These are phyloP conservation scores for Nakazawaea ishiwadae DNA, from an alignment of 805 yeast species.

Conservation along the genomic window DNA sequence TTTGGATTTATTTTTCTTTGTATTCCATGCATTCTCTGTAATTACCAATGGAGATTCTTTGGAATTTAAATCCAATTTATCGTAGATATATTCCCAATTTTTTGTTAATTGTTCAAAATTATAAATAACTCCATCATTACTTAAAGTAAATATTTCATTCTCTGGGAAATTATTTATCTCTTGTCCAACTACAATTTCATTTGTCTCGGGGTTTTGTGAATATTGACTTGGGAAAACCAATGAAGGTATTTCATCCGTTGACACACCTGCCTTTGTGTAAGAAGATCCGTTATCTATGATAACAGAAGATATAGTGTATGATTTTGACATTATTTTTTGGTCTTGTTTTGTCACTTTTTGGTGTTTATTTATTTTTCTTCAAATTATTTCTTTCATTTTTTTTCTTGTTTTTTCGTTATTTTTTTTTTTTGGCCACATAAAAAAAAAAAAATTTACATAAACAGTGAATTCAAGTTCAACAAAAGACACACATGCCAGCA, in stretches of 20 bases:
- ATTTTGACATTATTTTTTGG: constrained; percentile 12
- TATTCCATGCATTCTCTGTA: constrained; percentile 61
- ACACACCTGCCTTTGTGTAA: constrained; percentile 66
- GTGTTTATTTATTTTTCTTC: constrained; percentile 14
- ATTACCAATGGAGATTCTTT: constrained; percentile 62
- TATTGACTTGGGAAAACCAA: constrained; percentile 55
- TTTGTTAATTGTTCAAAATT: constrained; percentile 68
- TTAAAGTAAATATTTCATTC: constrained; percentile 51
- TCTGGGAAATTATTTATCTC: constrained; percentile 41
- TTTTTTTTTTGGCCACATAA: background rate
- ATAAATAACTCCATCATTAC: constrained; percentile 61
- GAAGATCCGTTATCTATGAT: constrained; percentile 68
- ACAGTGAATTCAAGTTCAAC: too few species aligned
- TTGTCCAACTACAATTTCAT: constrained; percentile 39
- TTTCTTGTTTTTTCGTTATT: constrained; percentile 2
- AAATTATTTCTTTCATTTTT: background rate
- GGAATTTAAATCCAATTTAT: constrained; percentile 44
- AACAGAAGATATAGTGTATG: constrained; percentile 47
- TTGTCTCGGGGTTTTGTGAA: constrained; percentile 30
- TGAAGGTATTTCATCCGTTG: constrained; percentile 59
- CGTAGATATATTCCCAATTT: constrained; percentile 66
- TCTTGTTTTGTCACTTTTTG: background rate
- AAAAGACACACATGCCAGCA: too few species aligned
- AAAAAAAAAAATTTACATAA: background rate
- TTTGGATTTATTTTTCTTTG: constrained; percentile 48